Conservation (phyloP, 2,329 filamentous ascomycete species). For the Neocatenulostroma microsporum region DNA sequence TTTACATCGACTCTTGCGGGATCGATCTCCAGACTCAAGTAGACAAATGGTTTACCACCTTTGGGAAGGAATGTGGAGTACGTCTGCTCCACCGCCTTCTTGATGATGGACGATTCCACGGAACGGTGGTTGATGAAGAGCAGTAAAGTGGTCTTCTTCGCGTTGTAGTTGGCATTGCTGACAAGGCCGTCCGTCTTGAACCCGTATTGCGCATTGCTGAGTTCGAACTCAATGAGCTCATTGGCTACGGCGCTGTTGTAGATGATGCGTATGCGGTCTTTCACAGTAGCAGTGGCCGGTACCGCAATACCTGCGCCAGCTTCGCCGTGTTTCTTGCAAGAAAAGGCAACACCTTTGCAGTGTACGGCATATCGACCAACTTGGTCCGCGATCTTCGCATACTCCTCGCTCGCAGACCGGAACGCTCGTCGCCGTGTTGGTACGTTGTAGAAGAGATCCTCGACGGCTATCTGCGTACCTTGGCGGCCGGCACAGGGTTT, state of each 20-base stretch:
- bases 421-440: constrained; percentile 83
- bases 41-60: constrained; percentile 87
- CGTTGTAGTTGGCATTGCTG: constrained; percentile 90
- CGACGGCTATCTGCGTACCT: constrained; percentile 89
- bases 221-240: constrained; percentile 70
- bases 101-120: constrained; percentile 81
- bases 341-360: constrained; percentile 83
- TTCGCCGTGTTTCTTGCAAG: constrained; percentile 94
- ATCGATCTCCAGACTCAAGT: constrained; percentile 86
- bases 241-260: constrained; percentile 78
- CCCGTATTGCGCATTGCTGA: constrained; percentile 68
- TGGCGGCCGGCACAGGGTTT: constrained; percentile 79
- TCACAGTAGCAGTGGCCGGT: constrained; percentile 59
- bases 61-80: constrained; percentile 86
- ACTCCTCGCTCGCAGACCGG: constrained; percentile 85
- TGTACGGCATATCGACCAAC: constrained; percentile 91
- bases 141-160: constrained; percentile 79
- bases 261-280: constrained; percentile 84
- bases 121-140: constrained; percentile 95
- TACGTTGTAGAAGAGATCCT: constrained; percentile 96
- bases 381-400: constrained; percentile 94
- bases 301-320: constrained; percentile 74
- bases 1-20: constrained; percentile 92
- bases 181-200: constrained; percentile 75
- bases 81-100: constrained; percentile 83